Percentiles rank a stretch among this genome's conserved stretches.
Evolutionary conservation across 2,329 filamentous ascomycete species (phyloP).

Genomic region (Penicillium sp.): DNA sequence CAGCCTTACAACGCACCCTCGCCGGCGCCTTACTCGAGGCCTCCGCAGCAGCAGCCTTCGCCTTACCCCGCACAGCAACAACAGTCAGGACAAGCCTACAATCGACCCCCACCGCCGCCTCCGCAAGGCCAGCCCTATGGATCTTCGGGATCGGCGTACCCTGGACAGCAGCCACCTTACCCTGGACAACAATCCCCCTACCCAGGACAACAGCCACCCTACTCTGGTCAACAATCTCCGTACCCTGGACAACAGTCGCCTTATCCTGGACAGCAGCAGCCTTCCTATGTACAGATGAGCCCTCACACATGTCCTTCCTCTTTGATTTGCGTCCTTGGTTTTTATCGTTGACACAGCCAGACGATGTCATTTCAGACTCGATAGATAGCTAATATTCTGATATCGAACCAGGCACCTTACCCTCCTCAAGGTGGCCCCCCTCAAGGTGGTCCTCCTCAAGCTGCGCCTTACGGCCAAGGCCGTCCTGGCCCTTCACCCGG

Average conservation of each 20-base stretch:
- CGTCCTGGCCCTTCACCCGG: constrained; percentile 29
- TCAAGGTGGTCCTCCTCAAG: constrained; percentile 23
- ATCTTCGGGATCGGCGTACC: constrained; percentile 29
- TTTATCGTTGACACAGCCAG: background rate
- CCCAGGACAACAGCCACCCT: constrained; percentile 12
- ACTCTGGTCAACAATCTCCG: constrained; percentile 8
- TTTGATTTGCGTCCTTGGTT: constrained; percentile 2
- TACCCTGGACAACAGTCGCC: constrained; percentile 23
- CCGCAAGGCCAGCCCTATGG: constrained; percentile 40
- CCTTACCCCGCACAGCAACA: constrained; percentile 30
- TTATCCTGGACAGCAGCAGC: constrained; percentile 28
- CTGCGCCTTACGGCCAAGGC: constrained; percentile 33
- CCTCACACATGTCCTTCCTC: constrained; percentile 10
- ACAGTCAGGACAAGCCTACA: constrained; percentile 37
- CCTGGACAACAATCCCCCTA: constrained; percentile 20
- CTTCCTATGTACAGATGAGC: constrained; percentile 32
- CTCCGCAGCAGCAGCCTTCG: constrained; percentile 29
- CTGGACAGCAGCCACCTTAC: constrained; percentile 28
- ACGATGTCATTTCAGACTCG: background rate
- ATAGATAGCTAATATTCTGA: constrained; percentile 10
- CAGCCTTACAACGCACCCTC: constrained; percentile 39
- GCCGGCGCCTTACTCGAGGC: constrained; percentile 38
- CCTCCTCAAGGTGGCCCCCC: constrained; percentile 32
- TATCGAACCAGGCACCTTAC: constrained; percentile 22
- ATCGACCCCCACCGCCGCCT: constrained; percentile 44